Percentiles rank a stretch among this genome's conserved stretches.
Conservation (phyloP, 805 yeast genomes). For the Brettanomyces sp. region DNA sequence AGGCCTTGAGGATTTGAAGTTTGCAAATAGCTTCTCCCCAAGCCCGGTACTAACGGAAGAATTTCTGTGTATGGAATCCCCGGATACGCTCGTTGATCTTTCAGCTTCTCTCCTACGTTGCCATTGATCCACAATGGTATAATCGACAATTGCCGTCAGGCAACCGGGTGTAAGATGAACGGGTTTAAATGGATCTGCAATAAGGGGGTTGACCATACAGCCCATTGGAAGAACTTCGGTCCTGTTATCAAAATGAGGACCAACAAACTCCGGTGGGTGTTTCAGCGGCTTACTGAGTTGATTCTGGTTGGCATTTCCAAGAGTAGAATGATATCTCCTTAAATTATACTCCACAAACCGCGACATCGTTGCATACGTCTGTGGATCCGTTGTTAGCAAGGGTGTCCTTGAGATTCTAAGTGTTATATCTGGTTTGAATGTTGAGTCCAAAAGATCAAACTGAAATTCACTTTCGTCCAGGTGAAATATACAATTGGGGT, state of each 20-base stretch:
- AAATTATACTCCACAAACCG: conserved; percentile 37
- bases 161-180: conserved; percentile 53
- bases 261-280: conserved; percentile 23
- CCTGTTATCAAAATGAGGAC: conserved; percentile 23
- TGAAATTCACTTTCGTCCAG: conserved; percentile 22
- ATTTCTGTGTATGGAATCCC: background rate
- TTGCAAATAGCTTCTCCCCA: background rate
- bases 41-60: background rate
- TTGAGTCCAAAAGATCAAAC: conserved; percentile 24
- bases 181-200: conserved; percentile 41
- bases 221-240: conserved; percentile 35
- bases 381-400: conserved; percentile 31
- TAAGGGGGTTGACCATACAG: conserved; percentile 42
- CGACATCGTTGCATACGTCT: conserved; percentile 44
- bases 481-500: conserved; percentile 24
- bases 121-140: conserved; percentile 10
- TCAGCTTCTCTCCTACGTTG: background rate
- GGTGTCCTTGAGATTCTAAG: conserved; percentile 29
- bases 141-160: conserved; percentile 19
- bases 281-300: conserved; percentile 31
- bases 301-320: conserved; percentile 28
- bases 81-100: background rate
- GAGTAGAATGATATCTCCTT: conserved; percentile 25
- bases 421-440: conserved; percentile 22
- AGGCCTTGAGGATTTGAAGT: background rate